Evolutionary conservation across 2,329 filamentous ascomycete species (phyloP).

Genomic region (Alternaria brassicae): DNA sequence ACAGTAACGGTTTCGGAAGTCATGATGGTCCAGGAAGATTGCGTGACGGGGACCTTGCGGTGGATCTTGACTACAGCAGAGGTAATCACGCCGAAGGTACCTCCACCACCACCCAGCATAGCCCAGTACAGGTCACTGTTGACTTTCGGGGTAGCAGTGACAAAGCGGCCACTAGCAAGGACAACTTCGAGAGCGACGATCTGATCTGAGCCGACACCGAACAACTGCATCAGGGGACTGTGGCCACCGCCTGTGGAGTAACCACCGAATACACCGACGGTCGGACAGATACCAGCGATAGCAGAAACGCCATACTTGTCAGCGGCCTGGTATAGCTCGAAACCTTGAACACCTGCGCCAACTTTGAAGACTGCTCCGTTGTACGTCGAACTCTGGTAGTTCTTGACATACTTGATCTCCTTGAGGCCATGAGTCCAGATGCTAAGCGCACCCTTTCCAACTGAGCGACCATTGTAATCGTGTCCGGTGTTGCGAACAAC

Average conservation of each 20-base stretch:
- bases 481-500: constrained; percentile 45
- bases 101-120: constrained; percentile 48
- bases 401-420: constrained; percentile 36
- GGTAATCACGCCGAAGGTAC: constrained; percentile 46
- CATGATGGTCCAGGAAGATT: constrained; percentile 42
- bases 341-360: constrained; percentile 43
- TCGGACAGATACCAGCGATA: constrained; percentile 50
- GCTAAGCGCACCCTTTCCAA: constrained; percentile 37
- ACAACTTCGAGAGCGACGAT: constrained; percentile 49
- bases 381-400: constrained; percentile 37
- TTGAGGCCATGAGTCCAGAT: constrained; percentile 44
- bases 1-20: constrained; percentile 38
- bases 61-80: constrained; percentile 45
- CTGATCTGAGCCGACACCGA: constrained; percentile 49
- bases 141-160: constrained; percentile 35
- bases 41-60: constrained; percentile 39
- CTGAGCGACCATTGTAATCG: constrained; percentile 40
- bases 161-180: constrained; percentile 34
- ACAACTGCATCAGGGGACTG: constrained; percentile 59
- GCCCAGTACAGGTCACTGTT: constrained; percentile 51
- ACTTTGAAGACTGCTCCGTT: constrained; percentile 41
- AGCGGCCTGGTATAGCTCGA: constrained; percentile 40
- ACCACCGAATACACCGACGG: constrained; percentile 59
- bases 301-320: constrained; percentile 40
- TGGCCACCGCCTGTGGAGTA: constrained; percentile 61